Conservation (phyloP, 164 flowering plant species). For the Dillenia suffruticosa region DNA sequence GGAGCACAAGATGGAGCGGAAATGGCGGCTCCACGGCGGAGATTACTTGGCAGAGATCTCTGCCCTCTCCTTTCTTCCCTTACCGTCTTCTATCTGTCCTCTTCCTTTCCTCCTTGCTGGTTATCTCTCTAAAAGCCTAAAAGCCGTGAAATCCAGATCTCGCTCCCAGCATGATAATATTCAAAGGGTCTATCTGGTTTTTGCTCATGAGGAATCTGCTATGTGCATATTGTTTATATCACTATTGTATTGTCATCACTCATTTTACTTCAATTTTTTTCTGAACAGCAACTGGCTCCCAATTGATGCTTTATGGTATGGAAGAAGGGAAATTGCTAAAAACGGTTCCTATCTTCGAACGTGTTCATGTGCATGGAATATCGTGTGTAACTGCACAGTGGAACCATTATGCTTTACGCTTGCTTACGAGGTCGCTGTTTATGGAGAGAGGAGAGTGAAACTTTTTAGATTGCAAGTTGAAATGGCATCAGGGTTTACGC, state of each 20-base stretch:
- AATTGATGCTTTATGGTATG: constrained; percentile 60
- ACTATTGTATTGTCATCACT: not conserved
- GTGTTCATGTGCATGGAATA: constrained; percentile 89
- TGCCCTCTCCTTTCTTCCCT: constrained; percentile 73
- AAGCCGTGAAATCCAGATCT: too few relatives aligned
- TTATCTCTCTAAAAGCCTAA: constrained; percentile 8
- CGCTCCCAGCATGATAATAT: too few relatives aligned
- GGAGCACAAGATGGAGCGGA: constrained; percentile 4
- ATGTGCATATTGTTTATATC: too few relatives aligned
- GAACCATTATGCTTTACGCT: constrained; percentile 15
- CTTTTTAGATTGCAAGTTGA: constrained; percentile 37
- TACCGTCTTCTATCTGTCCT: constrained; percentile 46
- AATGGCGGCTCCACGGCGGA: constrained; percentile 38
- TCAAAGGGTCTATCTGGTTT: too few relatives aligned
- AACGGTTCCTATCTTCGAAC: constrained; percentile 66
- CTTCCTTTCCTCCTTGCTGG: constrained; percentile 82
- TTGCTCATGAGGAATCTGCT: too few relatives aligned
- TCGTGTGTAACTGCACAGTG: constrained; percentile 18
- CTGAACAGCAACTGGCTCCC: constrained; percentile 76
- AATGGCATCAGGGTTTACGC: not conserved
- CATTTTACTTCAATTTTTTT: not conserved
- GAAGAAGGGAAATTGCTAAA: constrained; percentile 32
- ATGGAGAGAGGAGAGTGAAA: constrained; percentile 79
- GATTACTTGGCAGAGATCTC: constrained; percentile 89
- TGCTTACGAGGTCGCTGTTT: constrained; percentile 46